Percentiles rank a stretch among this genome's conserved stretches.
These are phyloP conservation scores for Jaapia argillacea DNA, from an alignment of 768 basidiomycete species.

Conservation along the genomic window DNA sequence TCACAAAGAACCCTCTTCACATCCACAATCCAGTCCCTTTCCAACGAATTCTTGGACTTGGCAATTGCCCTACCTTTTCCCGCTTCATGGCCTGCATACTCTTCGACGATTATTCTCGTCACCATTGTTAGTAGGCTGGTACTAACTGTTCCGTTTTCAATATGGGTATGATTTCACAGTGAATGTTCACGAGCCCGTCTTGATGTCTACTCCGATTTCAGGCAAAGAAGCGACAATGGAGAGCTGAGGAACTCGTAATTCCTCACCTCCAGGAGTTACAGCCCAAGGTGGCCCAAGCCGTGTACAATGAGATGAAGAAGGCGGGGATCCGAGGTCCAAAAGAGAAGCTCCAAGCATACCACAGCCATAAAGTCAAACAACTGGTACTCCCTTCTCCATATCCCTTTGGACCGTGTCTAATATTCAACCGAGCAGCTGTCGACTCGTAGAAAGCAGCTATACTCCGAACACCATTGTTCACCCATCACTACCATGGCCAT, in stretches of 20 bases:
- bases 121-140: constrained; percentile 51
- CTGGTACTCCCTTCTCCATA: constrained; percentile 5
- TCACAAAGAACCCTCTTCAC: not conserved
- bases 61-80: constrained; percentile 69
- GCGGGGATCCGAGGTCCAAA: constrained; percentile 7
- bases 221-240: constrained; percentile 17
- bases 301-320: constrained; percentile 5
- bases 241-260: constrained; percentile 14
- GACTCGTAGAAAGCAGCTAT: constrained; percentile 47
- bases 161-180: constrained; percentile 50
- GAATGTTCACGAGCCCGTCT: not conserved
- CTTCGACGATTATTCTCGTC: constrained; percentile 64
- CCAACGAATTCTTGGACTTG: constrained; percentile 65
- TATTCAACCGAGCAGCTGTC: constrained; percentile 31
- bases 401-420: not conserved
- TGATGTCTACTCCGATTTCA: constrained; percentile 1
- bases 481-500: constrained; percentile 47
- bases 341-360: constrained; percentile 8
- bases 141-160: constrained; percentile 54
- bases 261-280: constrained; percentile 9
- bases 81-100: constrained; percentile 56
- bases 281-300: constrained; percentile 7
- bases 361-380: constrained; percentile 7
- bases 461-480: constrained; percentile 44
- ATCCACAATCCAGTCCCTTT: not conserved